Evolutionary conservation across 768 basidiomycete genomes (phyloP).

Genomic region (Rhodosporidiobolus sp.): DNA sequence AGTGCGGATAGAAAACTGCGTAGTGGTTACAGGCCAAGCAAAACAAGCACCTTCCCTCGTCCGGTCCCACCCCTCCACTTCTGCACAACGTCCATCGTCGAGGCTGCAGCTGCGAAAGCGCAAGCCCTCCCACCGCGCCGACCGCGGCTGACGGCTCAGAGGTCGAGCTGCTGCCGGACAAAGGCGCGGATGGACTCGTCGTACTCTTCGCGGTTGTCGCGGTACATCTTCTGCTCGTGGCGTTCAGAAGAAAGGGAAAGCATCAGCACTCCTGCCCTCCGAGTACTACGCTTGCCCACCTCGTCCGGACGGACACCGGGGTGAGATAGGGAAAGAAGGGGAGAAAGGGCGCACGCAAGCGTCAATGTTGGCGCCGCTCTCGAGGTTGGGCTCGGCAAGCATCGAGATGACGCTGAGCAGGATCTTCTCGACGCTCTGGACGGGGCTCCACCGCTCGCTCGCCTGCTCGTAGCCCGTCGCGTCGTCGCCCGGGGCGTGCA

Average conservation of each 20-base stretch:
- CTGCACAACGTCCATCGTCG: no score
- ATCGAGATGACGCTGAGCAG: slow-evolving; percentile 87
- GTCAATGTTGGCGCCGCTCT: slow-evolving; percentile 87
- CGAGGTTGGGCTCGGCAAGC: slow-evolving; percentile 97
- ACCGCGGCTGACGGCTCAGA: no score
- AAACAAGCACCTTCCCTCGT: no score
- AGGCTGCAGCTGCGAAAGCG: no score
- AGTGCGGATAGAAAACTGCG: neutral
- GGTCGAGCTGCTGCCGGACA: slow-evolving; percentile 78
- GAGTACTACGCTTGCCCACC: no score
- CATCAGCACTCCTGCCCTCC: no score
- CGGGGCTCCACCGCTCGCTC: slow-evolving; percentile 97
- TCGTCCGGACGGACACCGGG: no score
- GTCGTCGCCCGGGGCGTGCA: slow-evolving; percentile 72
- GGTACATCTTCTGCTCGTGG: slow-evolving; percentile 66
- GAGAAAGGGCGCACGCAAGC: slow-evolving; percentile 34
- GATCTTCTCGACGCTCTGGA: slow-evolving; percentile 96
- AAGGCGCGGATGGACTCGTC: slow-evolving; percentile 78
- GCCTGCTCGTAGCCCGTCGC: slow-evolving; percentile 82
- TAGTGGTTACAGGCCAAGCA: no score
- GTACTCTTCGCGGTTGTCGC: slow-evolving; percentile 83
- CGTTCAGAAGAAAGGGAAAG: no score
- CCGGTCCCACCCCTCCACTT: no score
- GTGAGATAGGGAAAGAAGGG: neutral
- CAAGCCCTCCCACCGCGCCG: no score